phyloP scores from a whole-genome alignment of 164 flowering plant species.

The Euptelea pleiosperma region DNA sequence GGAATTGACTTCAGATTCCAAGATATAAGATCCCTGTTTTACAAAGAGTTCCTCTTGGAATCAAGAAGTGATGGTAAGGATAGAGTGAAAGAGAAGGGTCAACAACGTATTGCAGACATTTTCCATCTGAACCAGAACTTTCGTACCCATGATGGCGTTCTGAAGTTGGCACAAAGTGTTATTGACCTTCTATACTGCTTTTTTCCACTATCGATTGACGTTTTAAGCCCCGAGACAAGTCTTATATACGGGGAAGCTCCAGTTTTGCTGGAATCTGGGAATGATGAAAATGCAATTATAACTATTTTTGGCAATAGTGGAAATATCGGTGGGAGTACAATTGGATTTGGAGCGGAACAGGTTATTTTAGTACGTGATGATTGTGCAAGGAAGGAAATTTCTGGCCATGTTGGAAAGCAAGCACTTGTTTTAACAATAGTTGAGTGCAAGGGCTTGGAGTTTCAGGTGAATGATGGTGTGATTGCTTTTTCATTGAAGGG shows the following conservation, averaged over 20 bases:
- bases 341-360: slow-evolving; percentile 83
- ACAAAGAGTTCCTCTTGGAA: slow-evolving; percentile 48
- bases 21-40: slow-evolving; percentile 40
- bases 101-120: slow-evolving; percentile 29
- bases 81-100: slow-evolving; percentile 36
- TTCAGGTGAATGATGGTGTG: slow-evolving; percentile 50
- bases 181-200: slow-evolving; percentile 53
- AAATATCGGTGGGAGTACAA: slow-evolving; percentile 21
- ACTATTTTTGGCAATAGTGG: slow-evolving; percentile 56
- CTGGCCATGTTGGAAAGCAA: slow-evolving; percentile 49
- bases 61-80: slow-evolving; percentile 16
- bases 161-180: slow-evolving; percentile 66
- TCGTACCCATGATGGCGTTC: slow-evolving; percentile 73
- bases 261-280: slow-evolving; percentile 49
- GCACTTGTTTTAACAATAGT: slow-evolving; percentile 75
- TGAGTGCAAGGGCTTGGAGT: slow-evolving; percentile 85
- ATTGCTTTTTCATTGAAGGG: not conserved
- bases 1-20: slow-evolving; percentile 35
- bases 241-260: slow-evolving; percentile 74
- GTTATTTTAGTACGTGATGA: slow-evolving; percentile 86
- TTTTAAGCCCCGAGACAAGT: slow-evolving; percentile 59
- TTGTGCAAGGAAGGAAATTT: slow-evolving; percentile 35
- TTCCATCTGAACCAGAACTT: slow-evolving; percentile 64
- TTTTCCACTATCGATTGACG: slow-evolving; percentile 58
- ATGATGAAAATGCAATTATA: slow-evolving; percentile 52